Conservation (phyloP, 2,329 filamentous ascomycete genomes). For the Aspergillus ochraceus region DNA sequence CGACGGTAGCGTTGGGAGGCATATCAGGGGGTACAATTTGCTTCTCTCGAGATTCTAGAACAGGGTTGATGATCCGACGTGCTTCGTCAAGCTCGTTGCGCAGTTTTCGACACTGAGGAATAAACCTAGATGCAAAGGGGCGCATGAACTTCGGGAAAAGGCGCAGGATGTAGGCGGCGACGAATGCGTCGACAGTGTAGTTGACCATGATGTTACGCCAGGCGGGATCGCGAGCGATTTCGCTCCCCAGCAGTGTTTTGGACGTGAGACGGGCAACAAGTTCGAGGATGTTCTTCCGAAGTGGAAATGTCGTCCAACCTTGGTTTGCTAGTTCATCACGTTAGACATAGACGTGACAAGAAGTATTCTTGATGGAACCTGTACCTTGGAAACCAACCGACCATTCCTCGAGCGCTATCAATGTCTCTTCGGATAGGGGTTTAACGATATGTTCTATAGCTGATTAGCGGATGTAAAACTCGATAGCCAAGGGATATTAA, state of each 20-base stretch:
- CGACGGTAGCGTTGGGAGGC: not conserved
- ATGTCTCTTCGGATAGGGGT: not conserved
- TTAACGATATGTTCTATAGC: not conserved
- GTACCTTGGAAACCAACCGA: not conserved
- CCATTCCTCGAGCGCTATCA: not conserved
- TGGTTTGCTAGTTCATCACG: not conserved
- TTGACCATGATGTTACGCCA: conserved; percentile 18
- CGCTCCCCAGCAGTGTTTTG: conserved; percentile 15
- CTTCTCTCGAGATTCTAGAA: not conserved
- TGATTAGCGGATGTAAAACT: not conserved
- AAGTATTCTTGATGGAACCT: too few species aligned
- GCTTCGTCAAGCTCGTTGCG: not conserved
- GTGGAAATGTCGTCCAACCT: conserved; percentile 2
- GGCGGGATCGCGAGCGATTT: conserved; percentile 17
- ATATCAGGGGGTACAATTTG: too few species aligned
- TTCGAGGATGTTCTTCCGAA: not conserved
- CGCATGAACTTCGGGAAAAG: conserved; percentile 3
- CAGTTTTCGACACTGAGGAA: conserved; percentile 2
- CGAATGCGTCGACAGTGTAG: conserved; percentile 16
- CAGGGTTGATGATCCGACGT: not conserved
- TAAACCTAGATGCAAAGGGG: conserved; percentile 1
- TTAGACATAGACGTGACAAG: not conserved
- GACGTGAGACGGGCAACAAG: conserved; percentile 9
- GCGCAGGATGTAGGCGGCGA: conserved; percentile 17
- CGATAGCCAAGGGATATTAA: not conserved